phyloP scores from a whole-genome alignment of 2,329 filamentous ascomycete species.

The Pleoardoris graminearum region DNA sequence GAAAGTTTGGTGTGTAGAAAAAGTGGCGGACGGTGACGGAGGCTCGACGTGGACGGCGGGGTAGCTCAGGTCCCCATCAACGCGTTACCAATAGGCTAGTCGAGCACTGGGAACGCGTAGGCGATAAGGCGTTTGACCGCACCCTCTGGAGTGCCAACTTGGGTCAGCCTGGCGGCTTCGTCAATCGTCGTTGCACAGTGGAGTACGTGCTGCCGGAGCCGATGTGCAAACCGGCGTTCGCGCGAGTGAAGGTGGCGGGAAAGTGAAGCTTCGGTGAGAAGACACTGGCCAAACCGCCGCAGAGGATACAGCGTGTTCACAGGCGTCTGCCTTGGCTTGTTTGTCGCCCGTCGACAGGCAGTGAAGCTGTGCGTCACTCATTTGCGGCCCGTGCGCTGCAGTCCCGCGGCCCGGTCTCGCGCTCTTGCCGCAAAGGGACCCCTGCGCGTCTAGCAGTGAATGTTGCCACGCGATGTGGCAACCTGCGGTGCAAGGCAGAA shows the following conservation, averaged over 20 bases:
- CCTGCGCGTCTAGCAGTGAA: constrained; percentile 27
- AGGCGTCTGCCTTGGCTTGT: background rate
- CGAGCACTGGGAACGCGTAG: background rate
- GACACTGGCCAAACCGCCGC: no score
- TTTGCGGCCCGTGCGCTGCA: background rate
- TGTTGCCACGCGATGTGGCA: constrained; percentile 27
- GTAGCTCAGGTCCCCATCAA: constrained; percentile 26
- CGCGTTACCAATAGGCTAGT: background rate
- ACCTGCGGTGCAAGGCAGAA: constrained; percentile 19
- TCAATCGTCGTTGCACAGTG: constrained; percentile 17
- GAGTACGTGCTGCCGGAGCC: background rate
- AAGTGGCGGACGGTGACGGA: constrained; percentile 17
- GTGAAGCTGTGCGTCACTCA: constrained; percentile 10
- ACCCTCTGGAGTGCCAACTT: background rate
- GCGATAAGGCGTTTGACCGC: background rate
- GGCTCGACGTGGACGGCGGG: constrained; percentile 26
- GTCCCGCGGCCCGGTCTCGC: constrained; percentile 3
- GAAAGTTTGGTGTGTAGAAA: background rate
- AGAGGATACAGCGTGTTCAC: no score
- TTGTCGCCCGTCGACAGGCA: background rate
- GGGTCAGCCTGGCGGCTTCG: constrained; percentile 11
- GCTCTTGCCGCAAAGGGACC: constrained; percentile 22
- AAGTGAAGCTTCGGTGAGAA: background rate
- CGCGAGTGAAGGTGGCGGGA: background rate
- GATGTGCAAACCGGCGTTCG: background rate